A percentile compares a stretch with the other conserved stretches of the same genome.
These are phyloP conservation scores for Lactarius psammicola DNA, from an alignment of 768 basidiomycete species.

Conservation along the genomic window DNA sequence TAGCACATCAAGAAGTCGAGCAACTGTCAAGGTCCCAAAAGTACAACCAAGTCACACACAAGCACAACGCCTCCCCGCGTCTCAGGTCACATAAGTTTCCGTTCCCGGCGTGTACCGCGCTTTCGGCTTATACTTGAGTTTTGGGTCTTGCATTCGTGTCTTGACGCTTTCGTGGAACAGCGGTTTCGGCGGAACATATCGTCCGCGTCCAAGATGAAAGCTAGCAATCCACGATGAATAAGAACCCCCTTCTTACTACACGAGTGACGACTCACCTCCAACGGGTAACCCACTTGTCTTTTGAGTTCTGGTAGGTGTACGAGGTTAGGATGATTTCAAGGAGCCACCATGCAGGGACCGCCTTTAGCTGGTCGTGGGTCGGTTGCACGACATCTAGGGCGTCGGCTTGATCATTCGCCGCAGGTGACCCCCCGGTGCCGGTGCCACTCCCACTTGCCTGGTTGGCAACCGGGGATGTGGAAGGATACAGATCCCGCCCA, in stretches of 20 bases:
- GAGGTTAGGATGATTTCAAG: constrained; percentile 61
- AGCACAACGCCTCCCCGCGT: not conserved
- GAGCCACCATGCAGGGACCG: constrained; percentile 59
- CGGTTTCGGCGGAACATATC: constrained; percentile 49
- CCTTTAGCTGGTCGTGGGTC: constrained; percentile 51
- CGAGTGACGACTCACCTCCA: constrained; percentile 47
- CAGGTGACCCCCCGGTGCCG: not conserved
- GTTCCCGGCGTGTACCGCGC: constrained; percentile 50
- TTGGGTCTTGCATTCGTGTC: constrained; percentile 49
- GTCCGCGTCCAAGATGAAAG: constrained; percentile 56
- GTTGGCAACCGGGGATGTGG: not conserved
- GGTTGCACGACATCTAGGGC: constrained; percentile 45
- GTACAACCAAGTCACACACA: not conserved
- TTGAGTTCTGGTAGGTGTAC: constrained; percentile 54
- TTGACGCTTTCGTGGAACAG: constrained; percentile 65
- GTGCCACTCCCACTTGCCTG: not conserved
- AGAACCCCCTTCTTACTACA: not conserved
- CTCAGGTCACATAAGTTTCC: constrained; percentile 47
- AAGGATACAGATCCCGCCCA: not conserved
- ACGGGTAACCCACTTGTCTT: constrained; percentile 52
- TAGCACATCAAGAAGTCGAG: not conserved
- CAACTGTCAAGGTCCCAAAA: not conserved
- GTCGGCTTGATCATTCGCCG: not conserved
- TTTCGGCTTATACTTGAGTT: constrained; percentile 55
- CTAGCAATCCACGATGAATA: constrained; percentile 33